phyloP scores from a whole-genome alignment of 1,284 basidiomycete species.

The Ganoderma resinaceum region DNA sequence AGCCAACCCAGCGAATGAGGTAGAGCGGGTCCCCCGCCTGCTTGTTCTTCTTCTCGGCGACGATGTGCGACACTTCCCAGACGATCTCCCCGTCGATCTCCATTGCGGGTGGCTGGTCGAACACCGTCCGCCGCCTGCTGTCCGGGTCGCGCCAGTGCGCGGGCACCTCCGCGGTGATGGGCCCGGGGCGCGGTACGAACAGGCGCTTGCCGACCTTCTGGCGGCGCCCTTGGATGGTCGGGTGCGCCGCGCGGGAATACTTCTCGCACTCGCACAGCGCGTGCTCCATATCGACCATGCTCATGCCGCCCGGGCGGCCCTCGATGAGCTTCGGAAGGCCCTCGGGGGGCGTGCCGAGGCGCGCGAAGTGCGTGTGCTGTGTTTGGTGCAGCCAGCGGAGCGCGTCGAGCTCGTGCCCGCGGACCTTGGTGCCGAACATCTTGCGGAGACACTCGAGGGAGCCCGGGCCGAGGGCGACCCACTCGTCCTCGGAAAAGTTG shows the following conservation, averaged over 20 bases:
- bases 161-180: constrained; percentile 42
- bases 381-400: constrained; percentile 46
- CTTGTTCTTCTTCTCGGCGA: constrained; percentile 37
- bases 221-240: constrained; percentile 40
- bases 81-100: constrained; percentile 30
- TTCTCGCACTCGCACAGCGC: constrained; percentile 53
- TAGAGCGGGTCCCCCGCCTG: constrained; percentile 36
- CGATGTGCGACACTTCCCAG: constrained; percentile 46
- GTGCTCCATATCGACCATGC: constrained; percentile 54
- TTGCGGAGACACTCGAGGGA: constrained; percentile 46
- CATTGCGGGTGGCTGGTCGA: constrained; percentile 32
- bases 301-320: constrained; percentile 34
- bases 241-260: constrained; percentile 45
- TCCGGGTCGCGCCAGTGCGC: constrained; percentile 38
- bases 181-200: constrained; percentile 33
- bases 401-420: constrained; percentile 43
- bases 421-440: constrained; percentile 46
- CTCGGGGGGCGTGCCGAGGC: constrained; percentile 39
- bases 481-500: constrained; percentile 48
- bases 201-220: constrained; percentile 31
- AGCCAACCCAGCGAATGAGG: constrained; percentile 56
- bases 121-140: constrained; percentile 15
- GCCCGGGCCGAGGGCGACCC: constrained; percentile 50
- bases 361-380: constrained; percentile 46
- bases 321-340: constrained; percentile 39